Evolutionary conservation across 2,329 filamentous ascomycete species (phyloP), one percentile per base, ranked within the genome.

Genomic region (Cladosporium phlei): DNA sequence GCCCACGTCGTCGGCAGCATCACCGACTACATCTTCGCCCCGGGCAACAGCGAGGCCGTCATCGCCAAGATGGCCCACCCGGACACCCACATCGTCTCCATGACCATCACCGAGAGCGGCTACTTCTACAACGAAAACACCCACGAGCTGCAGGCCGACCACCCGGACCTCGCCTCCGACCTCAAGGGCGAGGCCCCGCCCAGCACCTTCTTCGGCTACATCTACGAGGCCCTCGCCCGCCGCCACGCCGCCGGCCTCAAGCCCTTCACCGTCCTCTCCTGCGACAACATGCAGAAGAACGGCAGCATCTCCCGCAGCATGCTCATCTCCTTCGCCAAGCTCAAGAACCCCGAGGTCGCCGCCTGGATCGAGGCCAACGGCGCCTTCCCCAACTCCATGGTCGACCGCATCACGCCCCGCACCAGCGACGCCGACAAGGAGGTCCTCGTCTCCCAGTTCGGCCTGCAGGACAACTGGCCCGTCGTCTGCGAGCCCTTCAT

Each of bases 111-210:
- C 33, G 74, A 77, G 65, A 75, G 70, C 56, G 74, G 74, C 52
- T 77, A 77, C 70, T 77, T 74, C 66, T 76, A 77, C 67, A 75
- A 77, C 58, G 74, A 77, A 59, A 76, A 77, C 67, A 73, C 74
- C n/a, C 74, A 77, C 65, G 62, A 76, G 64, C 66, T 77, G 48
- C 61, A 70, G 51, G 59, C 60, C 27, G 67, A 76, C 33, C 66
- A 76, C 58, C 63, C 72, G 7, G 73, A 77, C 54, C 76, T 77
- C 42, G 66, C 69, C 55, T 66, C 64, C 55, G 74, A 77, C 54
- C 63, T 76, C 5, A 66, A 66, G 57, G 66, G 74, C 59, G 65
- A 67, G 27, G 62, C 66, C 34, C 43, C 57, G 3, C 74, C 74
- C 17, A 62, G 62, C 49, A 77, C 72, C 53, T 75, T 70, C 14